Evolutionary conservation across 129 eudicot genomes (phyloP), one percentile per base, ranked within the genome.

Genomic region (Centrapalus pauciflorus): DNA sequence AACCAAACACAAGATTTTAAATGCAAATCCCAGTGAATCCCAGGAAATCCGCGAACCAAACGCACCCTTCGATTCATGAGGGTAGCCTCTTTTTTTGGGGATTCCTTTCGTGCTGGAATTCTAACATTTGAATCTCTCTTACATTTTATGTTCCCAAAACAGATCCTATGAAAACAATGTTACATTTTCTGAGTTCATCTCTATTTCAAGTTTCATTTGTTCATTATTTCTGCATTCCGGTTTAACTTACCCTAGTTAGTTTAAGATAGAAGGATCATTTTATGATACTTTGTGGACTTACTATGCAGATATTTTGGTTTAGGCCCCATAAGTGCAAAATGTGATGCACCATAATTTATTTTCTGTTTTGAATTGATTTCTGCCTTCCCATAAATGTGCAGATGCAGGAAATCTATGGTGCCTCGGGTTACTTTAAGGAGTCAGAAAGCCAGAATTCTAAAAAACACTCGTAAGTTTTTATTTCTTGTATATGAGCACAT

Each of bases 391-490:
- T 56, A 55, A 72, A 20, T 71, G 23, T 66, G 41, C 86, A 93
- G 99, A 89, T 94, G 97, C 95, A 86, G 80, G 92, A 89, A 37
- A 66, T 73, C 7, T 94, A 94, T 80, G 96, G 99, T 74, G 99
- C 99, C 28, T 87, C 96, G 30, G 97, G 99, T 61, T 94, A 94
- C 79, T 94, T 94, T 52, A 68, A 60, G 35, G 99, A 84, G 63
- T 78, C 88, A 4, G 84, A 82, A 76, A 72, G 81, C 55, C 70
- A 43, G 48, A 83, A 21, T 20, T 50, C 62, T 41, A 79, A 74
- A 54, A 81, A 69, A 17, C 66, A 35, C 32, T 35, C 29, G 98
- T 92, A 76, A 26, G 89, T 83, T 64, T 25, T 9, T 50, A n/a
- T 63, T n/a, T n/a, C 13, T 5, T 64, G 17, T 35, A 12, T 4